A percentile compares a stretch with the other conserved stretches of the same genome.
Evolutionary conservation across 306 rosid species (phyloP).

Genomic region (Argentina anserina): DNA sequence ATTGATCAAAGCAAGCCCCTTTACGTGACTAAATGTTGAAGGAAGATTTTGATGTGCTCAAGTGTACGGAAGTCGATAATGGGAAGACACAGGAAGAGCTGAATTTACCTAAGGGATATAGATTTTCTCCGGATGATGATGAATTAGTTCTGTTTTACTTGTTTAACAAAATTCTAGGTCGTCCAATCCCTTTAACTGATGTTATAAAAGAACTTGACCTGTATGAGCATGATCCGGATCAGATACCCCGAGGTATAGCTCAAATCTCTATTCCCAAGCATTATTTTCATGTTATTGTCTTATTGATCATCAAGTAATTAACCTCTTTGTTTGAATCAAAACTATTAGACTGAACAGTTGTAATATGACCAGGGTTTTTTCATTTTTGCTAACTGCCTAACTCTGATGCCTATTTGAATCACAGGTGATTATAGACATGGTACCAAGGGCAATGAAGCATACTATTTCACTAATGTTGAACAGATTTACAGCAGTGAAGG

Average conservation of each 20-base stretch:
- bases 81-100: not conserved
- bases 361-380: not conserved
- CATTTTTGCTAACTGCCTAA: not conserved
- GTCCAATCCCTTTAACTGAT: not conserved
- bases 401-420: not conserved
- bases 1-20: not conserved
- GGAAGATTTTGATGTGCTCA: not conserved
- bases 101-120: not conserved
- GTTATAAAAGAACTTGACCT: not conserved
- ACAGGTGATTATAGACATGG: conserved; percentile 7
- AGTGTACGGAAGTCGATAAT: not conserved
- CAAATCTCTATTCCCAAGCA: not conserved
- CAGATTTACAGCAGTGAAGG: not conserved
- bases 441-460: not conserved
- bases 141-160: conserved; percentile 2
- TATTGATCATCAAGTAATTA: not conserved
- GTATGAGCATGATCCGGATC: not conserved
- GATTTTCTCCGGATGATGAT: not conserved
- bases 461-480: not conserved
- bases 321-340: not conserved
- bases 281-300: not conserved
- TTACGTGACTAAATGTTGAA: not conserved
- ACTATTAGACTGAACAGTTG: not conserved
- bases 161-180: conserved; percentile 6
- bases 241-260: not conserved